phyloP scores from a whole-genome alignment of 2,329 filamentous ascomycete genomes.

The Tolypocladium sp. region DNA sequence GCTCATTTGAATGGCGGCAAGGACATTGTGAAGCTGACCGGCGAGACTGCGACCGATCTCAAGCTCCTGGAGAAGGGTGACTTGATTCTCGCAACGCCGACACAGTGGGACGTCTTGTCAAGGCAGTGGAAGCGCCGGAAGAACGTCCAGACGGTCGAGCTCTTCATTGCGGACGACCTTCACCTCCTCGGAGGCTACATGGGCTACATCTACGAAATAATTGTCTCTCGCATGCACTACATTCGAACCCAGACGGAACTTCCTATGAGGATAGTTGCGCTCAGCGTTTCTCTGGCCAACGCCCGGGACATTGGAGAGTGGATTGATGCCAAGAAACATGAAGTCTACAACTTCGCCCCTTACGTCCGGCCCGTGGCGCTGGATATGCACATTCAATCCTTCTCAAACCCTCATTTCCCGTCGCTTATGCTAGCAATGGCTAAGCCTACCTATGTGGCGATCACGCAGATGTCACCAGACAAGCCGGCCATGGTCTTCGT shows the following conservation, averaged over 20 bases:
- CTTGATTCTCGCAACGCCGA: slow-evolving; percentile 82
- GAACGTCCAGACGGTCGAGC: slow-evolving; percentile 80
- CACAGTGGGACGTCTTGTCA: slow-evolving; percentile 93
- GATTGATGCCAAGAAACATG: slow-evolving; percentile 96
- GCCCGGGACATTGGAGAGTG: slow-evolving; percentile 92
- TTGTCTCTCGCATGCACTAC: slow-evolving; percentile 96
- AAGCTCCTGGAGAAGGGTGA: slow-evolving; percentile 82
- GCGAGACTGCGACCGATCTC: slow-evolving; percentile 84
- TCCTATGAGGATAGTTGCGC: slow-evolving; percentile 75
- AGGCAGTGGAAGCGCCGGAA: slow-evolving; percentile 95
- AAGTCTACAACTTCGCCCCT: slow-evolving; percentile 97
- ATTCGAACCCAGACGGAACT: slow-evolving; percentile 84
- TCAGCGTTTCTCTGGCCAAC: slow-evolving; percentile 88
- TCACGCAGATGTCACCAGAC: slow-evolving; percentile 78
- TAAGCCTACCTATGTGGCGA: slow-evolving; percentile 82
- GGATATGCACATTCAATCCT: slow-evolving; percentile 91
- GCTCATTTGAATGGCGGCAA: slow-evolving; percentile 69
- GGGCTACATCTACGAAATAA: slow-evolving; percentile 88
- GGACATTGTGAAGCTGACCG: slow-evolving; percentile 83
- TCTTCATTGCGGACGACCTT: slow-evolving; percentile 92
- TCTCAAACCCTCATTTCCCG: slow-evolving; percentile 91
- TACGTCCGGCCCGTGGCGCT: slow-evolving; percentile 81
- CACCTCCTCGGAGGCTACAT: slow-evolving; percentile 82
- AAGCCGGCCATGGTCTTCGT: slow-evolving; percentile 91
- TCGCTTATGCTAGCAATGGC: slow-evolving; percentile 99